phyloP scores from a whole-genome alignment of 148 eudicot genomes.

The Heliosperma pusillum region DNA sequence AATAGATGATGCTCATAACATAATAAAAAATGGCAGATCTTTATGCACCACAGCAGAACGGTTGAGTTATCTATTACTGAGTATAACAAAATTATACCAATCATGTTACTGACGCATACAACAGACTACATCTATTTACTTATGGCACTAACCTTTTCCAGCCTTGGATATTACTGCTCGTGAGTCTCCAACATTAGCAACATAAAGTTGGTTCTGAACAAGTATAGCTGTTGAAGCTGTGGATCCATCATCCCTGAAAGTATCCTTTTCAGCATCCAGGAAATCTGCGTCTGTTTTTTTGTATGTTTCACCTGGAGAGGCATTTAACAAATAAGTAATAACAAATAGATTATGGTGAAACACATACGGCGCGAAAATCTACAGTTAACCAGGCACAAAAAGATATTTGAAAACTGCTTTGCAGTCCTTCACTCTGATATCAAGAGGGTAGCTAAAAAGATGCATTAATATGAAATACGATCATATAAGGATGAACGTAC shows the following conservation, averaged over 20 bases:
- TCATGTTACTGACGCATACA: neutral
- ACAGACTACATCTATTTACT: too few relatives aligned
- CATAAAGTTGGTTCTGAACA: slow-evolving; percentile 86
- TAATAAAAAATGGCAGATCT: neutral
- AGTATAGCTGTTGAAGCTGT: slow-evolving; percentile 97
- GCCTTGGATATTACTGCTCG: slow-evolving; percentile 82
- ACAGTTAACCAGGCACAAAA: slow-evolving; percentile 12
- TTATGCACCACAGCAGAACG: neutral
- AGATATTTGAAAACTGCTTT: neutral
- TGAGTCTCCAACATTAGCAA: slow-evolving; percentile 98
- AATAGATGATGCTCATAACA: neutral
- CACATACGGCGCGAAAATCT: neutral
- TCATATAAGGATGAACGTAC: slow-evolving; percentile 44
- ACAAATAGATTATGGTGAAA: neutral
- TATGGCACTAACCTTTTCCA: slow-evolving; percentile 62
- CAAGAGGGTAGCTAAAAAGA: neutral
- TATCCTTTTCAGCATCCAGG: slow-evolving; percentile 86
- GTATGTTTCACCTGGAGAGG: slow-evolving; percentile 74
- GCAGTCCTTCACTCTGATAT: neutral
- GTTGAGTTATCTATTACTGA: neutral
- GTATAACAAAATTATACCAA: neutral
- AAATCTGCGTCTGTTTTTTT: slow-evolving; percentile 70
- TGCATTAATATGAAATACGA: neutral
- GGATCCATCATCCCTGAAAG: slow-evolving; percentile 92
- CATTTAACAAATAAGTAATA: slow-evolving; percentile 19